Evolutionary conservation across 352 stramenopile genomes (phyloP), one percentile per base, ranked within the genome.

Genomic region (Globisporangium solare): DNA sequence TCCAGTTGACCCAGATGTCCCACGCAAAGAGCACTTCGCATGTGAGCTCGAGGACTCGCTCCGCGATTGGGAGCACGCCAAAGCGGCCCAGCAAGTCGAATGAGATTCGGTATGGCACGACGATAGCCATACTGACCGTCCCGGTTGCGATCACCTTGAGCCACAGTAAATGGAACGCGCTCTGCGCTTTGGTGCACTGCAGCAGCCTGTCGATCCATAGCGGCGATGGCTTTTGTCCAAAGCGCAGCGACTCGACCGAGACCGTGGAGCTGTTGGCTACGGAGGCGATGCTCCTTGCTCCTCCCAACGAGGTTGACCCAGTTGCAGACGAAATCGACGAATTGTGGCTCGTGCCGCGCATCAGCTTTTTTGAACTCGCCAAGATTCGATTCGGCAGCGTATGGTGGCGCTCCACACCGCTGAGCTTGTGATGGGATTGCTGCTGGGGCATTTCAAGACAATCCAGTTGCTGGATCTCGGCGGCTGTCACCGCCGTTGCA

Each of bases 1-100:
- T 86, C 73, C 73, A 86, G 53, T 83, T 81, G 24, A 86, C 63
- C 75, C 73, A 86, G 41, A 86, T 83, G 58, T 86, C 75, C 60
- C 64, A 73, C 0, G 58, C 73, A 31, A 83, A 86, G 7, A 79
- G 35, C 24, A 83, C 21, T 37, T 83, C 71, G n/a, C 73, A 78
- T 0, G 55, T 40, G 13, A 69, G 62, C 56, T 86, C 75, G 6
- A 82, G 6, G 17, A 59, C 54, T 3, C 64, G 73, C 3, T 65
- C 56, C 6, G 17, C 59, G 15, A 67, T 60, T 0, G 64, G 59
- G 6, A 71, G 39, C 22, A 57, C 61, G 4, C 41, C 51, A 3
- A 60, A 61, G 17, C 60, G 63, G 17, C 73, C 71, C 8, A 73
- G 51, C 4, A 56, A 20, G 51, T 83, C 71, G 27, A 79, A 86